A percentile compares a stretch with the other conserved stretches of the same genome.
Conservation (phyloP, 306 rosid genomes). For the Citrullus mucosospermus region DNA sequence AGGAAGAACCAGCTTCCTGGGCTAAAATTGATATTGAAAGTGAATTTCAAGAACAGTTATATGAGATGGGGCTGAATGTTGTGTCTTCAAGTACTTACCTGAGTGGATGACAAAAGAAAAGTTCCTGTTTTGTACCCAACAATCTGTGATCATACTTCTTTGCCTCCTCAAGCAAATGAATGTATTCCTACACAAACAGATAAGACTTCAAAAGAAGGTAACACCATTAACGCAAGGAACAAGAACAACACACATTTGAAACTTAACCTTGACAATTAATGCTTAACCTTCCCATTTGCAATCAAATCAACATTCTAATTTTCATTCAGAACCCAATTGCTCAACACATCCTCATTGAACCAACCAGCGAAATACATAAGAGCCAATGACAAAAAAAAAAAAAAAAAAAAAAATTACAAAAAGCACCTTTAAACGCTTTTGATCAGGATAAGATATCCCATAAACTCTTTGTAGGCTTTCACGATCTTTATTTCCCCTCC, state of each 20-base stretch:
- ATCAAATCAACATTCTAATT: neutral
- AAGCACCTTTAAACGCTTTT: slow-evolving; percentile 73
- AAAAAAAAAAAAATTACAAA: neutral
- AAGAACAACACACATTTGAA: neutral
- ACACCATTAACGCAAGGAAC: neutral
- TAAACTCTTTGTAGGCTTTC: slow-evolving; percentile 95
- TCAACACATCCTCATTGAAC: neutral
- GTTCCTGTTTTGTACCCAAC: slow-evolving; percentile 86
- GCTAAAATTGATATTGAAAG: slow-evolving; percentile 27
- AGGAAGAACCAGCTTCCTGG: slow-evolving; percentile 99
- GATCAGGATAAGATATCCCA: slow-evolving; percentile 95
- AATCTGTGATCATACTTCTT: slow-evolving; percentile 87
- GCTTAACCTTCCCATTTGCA: neutral
- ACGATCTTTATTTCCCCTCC: slow-evolving; percentile 87
- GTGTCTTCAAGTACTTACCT: slow-evolving; percentile 31
- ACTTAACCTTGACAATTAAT: neutral
- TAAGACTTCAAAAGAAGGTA: slow-evolving; percentile 3
- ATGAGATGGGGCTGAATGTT: neutral
- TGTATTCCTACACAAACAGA: slow-evolving; percentile 41
- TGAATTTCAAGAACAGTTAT: neutral
- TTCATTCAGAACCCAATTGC: neutral
- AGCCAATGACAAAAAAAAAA: neutral
- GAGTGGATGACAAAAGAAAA: slow-evolving; percentile 80
- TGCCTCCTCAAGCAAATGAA: slow-evolving; percentile 67
- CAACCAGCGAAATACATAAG: neutral